Evolutionary conservation across 2,329 filamentous ascomycete species (phyloP), one percentile per base, ranked within the genome.

Genomic region (Neofusicoccum laricinum): DNA sequence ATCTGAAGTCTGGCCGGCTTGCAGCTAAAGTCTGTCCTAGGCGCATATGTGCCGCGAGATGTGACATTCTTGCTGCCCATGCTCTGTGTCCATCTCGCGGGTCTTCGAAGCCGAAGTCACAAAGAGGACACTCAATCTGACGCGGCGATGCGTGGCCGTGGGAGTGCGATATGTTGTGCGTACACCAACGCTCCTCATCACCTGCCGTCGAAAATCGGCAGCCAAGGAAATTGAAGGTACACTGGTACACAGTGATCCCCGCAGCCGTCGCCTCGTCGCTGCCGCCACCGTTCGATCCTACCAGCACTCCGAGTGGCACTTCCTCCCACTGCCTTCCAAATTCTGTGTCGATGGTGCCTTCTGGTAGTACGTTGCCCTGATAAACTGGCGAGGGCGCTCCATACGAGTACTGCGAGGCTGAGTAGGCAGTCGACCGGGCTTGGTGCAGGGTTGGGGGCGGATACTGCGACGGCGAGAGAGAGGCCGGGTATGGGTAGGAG

Each of bases 151-250:
- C 66, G 53, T 74, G 67, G 59, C 72, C 71, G 15, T 69, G 69
- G 64, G 75, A 75, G 66, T 77, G 75, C n/a, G 64, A 63, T 1
- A 71, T 59, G 64, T 72, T 75, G 66, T 77, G 75, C 3, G 58
- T 68, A 10, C 66, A 51, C 75, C 75, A 77, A 12, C 74, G 70
- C 41, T 8, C 30, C 1, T 71, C 67, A 19, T 51, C 25, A 65
- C 69, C 63, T 41, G 25, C n/a, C 1, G 69, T 70, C 19, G 69
- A 50, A 67, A 71, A 72, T 3, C 10, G n/a, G 66, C 75, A 77
- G 61, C 64, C 67, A 4, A 77, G 67, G 66, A 75, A 77, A 70
- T 69, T 71, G 63, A 77, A 76, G 2, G 69, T 67, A 58, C 75
- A 77, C 50, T 75, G 71, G 57, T 69, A 75, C 1, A 68, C 40